Evolutionary conservation across 305 asterid genomes (phyloP), one percentile per base, ranked within the genome.

Genomic region (Petunia hybrid): DNA sequence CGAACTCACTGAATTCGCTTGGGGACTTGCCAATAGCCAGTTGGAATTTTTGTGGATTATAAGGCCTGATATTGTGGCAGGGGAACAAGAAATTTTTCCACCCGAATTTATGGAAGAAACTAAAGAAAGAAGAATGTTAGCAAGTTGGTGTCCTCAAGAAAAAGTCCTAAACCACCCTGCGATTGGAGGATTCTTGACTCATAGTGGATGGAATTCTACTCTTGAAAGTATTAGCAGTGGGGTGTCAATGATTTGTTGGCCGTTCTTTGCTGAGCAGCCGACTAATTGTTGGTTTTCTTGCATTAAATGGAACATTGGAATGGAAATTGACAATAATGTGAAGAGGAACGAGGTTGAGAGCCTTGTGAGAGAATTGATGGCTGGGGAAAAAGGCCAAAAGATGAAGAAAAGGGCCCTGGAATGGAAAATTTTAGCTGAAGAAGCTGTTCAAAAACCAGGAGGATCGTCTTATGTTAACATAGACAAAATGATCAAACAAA

Each of bases 241-340:
- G 0, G 78, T 80, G 31, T 78, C 86, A 1, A 77, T 84, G 87
- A 41, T 84, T 1, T 82, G 85, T 1, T 80, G 87, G 87, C 85
- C 84, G 0, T 85, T 82, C 7, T 85, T 82, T 2, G 85, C 83
- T 0, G 87, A 82, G 35, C 87, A 85, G 13, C 85, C 22, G 12
- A 85, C 81, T 1, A 81, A 84, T 3, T 81, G 76, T 31, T 65
- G 81, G 81, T 81, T 60, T 5, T 71, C 81, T 22, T 84, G 85
- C 12, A 78, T 22, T 0, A 2, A 7, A 59, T 82, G 66, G 82
- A 82, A 80, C 31, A 59, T 82, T 0, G 80, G 85, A 12, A 59
- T 69, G 82, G 82, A 82, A 61, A 69, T 78, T n/a, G 77, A 51
- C 22, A 53, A 31, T 8, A 16, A 53, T 65, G 82, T 66, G 48